A percentile compares a stretch with the other conserved stretches of the same genome.
Conservation (phyloP, 176 grass and related monocot genomes). For the Musa troglodytarum region DNA sequence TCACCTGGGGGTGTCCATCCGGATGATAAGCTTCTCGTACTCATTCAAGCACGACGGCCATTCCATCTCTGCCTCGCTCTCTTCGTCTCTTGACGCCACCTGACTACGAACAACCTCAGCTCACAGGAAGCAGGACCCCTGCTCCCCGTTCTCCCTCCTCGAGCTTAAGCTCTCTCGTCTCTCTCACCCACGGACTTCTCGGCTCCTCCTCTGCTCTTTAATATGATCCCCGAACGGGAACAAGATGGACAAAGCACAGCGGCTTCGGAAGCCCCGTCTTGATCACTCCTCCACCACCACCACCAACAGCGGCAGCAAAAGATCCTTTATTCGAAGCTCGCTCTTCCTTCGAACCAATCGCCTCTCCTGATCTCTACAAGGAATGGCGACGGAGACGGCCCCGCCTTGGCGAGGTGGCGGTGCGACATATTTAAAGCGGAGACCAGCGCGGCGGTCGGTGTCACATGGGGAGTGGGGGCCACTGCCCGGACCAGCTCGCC, state of each 20-base stretch:
- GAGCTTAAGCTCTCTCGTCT: too few relatives aligned
- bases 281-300: not conserved
- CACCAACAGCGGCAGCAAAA: not conserved
- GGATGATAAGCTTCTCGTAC: conserved; percentile 22
- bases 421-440: not conserved
- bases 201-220: not conserved
- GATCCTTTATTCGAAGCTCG: conserved; percentile 1
- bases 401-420: not conserved
- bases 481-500: not conserved
- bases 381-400: not conserved
- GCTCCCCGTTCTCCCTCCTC: not conserved
- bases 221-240: not conserved
- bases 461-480: not conserved
- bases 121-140: not conserved
- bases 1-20: conserved; percentile 19
- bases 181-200: not conserved
- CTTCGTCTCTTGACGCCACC: not conserved
- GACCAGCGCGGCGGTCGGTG: not conserved
- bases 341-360: not conserved
- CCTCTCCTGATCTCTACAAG: not conserved
- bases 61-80: not conserved
- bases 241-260: not conserved
- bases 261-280: not conserved
- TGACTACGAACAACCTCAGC: not conserved
- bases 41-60: conserved; percentile 13